Conservation (phyloP, 495 filamentous ascomycete genomes). For the Podospora tetraspora region DNA sequence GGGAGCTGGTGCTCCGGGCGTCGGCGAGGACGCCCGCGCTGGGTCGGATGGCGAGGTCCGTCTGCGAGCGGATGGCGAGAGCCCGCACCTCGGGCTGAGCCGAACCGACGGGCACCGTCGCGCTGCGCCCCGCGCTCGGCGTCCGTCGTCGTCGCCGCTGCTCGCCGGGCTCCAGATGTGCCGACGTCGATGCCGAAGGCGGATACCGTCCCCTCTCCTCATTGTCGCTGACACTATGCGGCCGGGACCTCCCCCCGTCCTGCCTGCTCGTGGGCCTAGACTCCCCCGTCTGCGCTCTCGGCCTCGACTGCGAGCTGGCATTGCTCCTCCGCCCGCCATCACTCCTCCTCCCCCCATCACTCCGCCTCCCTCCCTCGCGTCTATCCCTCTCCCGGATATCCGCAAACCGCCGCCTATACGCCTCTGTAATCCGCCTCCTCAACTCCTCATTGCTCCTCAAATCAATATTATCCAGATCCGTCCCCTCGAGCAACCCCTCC, state of each 20-base stretch:
- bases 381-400: conserved; percentile 39
- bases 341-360: too few species aligned
- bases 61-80: conserved; percentile 49
- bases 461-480: conserved; percentile 77
- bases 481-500: conserved; percentile 77
- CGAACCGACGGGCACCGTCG: conserved; percentile 37
- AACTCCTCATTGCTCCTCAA: conserved; percentile 75
- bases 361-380: conserved; percentile 17
- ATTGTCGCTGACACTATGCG: conserved; percentile 28
- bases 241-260: conserved; percentile 38
- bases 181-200: conserved; percentile 35
- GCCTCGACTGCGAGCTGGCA: conserved; percentile 29
- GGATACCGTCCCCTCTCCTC: conserved; percentile 44
- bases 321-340: conserved; percentile 37
- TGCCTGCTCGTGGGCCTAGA: conserved; percentile 37
- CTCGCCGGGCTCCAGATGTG: conserved; percentile 42
- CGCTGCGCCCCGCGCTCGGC: conserved; percentile 39
- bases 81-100: conserved; percentile 35
- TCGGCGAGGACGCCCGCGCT: conserved; percentile 37
- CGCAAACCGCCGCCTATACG: conserved; percentile 64
- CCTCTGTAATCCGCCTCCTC: conserved; percentile 81
- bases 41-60: conserved; percentile 49
- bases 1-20: conserved; percentile 34
- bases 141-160: conserved; percentile 39
- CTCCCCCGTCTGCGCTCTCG: conserved; percentile 26